Evolutionary conservation across 768 basidiomycete species (phyloP).

Genomic region (Calvatia gigantea): DNA sequence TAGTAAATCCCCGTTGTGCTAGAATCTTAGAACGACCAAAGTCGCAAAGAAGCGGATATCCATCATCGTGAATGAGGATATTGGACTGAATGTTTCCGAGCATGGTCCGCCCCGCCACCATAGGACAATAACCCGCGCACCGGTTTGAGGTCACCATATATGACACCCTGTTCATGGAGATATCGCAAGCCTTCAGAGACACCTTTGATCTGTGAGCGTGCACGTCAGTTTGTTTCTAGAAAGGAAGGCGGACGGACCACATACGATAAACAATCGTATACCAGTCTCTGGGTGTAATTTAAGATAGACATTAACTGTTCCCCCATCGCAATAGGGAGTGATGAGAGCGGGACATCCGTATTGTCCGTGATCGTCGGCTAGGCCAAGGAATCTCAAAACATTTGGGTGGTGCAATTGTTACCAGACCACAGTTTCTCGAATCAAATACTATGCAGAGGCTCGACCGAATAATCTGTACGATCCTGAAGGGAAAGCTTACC

Average conservation of each 20-base stretch:
- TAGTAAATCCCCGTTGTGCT: conserved; percentile 14
- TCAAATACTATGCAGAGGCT: conserved; percentile 10
- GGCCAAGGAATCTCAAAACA: conserved; percentile 15
- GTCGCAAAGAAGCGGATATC: conserved; percentile 15
- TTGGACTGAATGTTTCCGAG: conserved; percentile 13
- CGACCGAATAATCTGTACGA: neutral
- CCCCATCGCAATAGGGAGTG: conserved; percentile 13
- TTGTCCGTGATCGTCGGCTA: neutral
- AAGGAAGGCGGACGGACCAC: neutral
- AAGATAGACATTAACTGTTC: conserved; percentile 10
- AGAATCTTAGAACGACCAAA: conserved; percentile 20
- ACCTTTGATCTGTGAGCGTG: conserved; percentile 12
- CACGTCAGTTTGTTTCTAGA: neutral
- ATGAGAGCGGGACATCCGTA: conserved; percentile 12
- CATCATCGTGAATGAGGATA: conserved; percentile 15
- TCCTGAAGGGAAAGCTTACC: neutral
- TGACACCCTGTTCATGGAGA: conserved; percentile 14
- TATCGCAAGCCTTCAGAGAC: conserved; percentile 15
- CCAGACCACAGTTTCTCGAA: conserved; percentile 17
- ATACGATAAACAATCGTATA: conserved; percentile 10
- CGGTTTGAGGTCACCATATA: conserved; percentile 20
- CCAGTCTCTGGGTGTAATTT: conserved; percentile 9
- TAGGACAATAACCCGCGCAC: neutral
- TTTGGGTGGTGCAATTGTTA: conserved; percentile 14
- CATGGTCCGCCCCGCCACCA: neutral